Conservation (phyloP, 352 stramenopile species). For the Elongisporangium prolatum region DNA sequence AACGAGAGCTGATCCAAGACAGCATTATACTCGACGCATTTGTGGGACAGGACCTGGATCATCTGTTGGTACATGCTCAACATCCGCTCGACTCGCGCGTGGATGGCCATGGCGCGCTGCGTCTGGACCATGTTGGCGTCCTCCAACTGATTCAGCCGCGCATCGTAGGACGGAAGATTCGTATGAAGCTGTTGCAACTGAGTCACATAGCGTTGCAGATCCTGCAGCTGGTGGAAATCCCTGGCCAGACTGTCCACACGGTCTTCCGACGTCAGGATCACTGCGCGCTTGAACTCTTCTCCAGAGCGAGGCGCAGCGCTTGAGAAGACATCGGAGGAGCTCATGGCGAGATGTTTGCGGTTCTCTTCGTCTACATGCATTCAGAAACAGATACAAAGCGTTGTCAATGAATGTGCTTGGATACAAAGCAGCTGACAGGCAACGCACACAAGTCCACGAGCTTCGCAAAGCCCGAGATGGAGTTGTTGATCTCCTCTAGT, state of each 20-base stretch:
- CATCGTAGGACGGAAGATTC: slow-evolving; percentile 11
- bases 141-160: slow-evolving; percentile 30
- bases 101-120: slow-evolving; percentile 39
- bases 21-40: slow-evolving; percentile 59
- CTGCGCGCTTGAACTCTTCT: slow-evolving; percentile 55
- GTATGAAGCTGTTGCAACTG: slow-evolving; percentile 31
- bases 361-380: slow-evolving; percentile 29
- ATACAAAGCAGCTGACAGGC: too few species aligned
- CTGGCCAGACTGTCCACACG: slow-evolving; percentile 26
- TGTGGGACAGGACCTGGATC: slow-evolving; percentile 66
- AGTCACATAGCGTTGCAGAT: slow-evolving; percentile 38
- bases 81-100: slow-evolving; percentile 44
- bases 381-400: background rate
- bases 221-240: slow-evolving; percentile 40
- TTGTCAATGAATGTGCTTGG: background rate
- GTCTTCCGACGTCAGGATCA: slow-evolving; percentile 52
- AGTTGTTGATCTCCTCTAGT: slow-evolving; percentile 23
- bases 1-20: slow-evolving; percentile 42
- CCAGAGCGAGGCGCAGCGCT: slow-evolving; percentile 13
- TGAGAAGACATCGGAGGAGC: slow-evolving; percentile 17
- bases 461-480: slow-evolving; percentile 29
- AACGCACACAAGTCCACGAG: slow-evolving; percentile 48
- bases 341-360: slow-evolving; percentile 26
- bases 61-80: slow-evolving; percentile 60
- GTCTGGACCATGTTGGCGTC: slow-evolving; percentile 19